These are phyloP conservation scores for Moniliophthora roreri DNA, from an alignment of 1,284 basidiomycete genomes.

Conservation along the genomic window DNA sequence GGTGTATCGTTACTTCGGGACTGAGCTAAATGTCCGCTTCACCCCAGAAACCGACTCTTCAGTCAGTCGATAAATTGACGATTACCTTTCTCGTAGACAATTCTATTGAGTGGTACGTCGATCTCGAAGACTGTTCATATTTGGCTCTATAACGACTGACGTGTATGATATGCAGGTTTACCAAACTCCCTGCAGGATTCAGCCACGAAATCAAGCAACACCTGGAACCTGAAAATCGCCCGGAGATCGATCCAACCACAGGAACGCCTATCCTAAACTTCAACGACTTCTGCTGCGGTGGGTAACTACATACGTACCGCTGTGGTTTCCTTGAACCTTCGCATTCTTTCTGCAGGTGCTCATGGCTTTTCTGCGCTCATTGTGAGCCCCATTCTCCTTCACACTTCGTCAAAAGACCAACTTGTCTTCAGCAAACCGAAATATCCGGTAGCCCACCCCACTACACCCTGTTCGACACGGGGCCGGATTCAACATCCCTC, in stretches of 20 bases:
- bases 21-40: no score
- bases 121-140: neutral
- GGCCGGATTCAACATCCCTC: slow-evolving; percentile 73
- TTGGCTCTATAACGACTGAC: slow-evolving; percentile 1
- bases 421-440: slow-evolving; percentile 49
- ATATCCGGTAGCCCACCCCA: slow-evolving; percentile 43
- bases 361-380: slow-evolving; percentile 82
- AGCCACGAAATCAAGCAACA: slow-evolving; percentile 70
- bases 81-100: slow-evolving; percentile 79
- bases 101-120: slow-evolving; percentile 67
- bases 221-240: slow-evolving; percentile 47
- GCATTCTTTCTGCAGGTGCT: slow-evolving; percentile 48
- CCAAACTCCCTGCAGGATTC: slow-evolving; percentile 76
- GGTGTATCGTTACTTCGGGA: no score
- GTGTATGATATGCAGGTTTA: slow-evolving; percentile 55
- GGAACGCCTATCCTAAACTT: slow-evolving; percentile 70
- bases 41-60: neutral
- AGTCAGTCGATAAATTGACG: slow-evolving; percentile 47
- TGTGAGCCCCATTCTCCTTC: slow-evolving; percentile 37
- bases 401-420: neutral
- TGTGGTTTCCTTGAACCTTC: neutral
- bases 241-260: slow-evolving; percentile 47
- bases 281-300: slow-evolving; percentile 77
- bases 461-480: slow-evolving; percentile 76
- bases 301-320: slow-evolving; percentile 18